Percentiles rank a stretch among this genome's conserved stretches.
Evolutionary conservation across 23 red algal genomes (phyloP).

Genomic region (Rhodosorus marinus): DNA sequence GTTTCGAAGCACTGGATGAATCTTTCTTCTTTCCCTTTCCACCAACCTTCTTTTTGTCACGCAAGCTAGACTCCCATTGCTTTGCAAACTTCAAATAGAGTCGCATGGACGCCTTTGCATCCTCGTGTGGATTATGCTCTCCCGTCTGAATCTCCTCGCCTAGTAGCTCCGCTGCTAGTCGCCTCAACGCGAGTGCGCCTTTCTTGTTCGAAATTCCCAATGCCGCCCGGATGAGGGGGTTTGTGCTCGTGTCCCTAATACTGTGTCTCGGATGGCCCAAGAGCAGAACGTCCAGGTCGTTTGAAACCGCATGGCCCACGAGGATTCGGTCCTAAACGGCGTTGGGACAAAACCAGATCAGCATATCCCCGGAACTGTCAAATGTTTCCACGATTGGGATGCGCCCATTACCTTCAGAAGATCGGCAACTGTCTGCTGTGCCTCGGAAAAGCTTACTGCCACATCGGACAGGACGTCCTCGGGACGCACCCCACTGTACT

Average conservation of each 20-base stretch:
- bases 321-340: slow-evolving; percentile 55
- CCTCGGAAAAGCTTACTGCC: slow-evolving; percentile 29
- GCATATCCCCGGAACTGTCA: too few species aligned
- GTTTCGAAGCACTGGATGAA: background rate
- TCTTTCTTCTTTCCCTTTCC: background rate
- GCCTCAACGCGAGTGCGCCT: slow-evolving; percentile 32
- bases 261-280: slow-evolving; percentile 59
- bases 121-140: slow-evolving; percentile 81
- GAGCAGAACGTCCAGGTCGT: slow-evolving; percentile 65
- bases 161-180: slow-evolving; percentile 45
- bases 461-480: slow-evolving; percentile 25
- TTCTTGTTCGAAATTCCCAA: background rate
- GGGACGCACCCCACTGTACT: slow-evolving; percentile 40
- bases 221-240: background rate
- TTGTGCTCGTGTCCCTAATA: slow-evolving; percentile 55
- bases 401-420: too few species aligned
- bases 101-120: slow-evolving; percentile 59
- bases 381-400: too few species aligned
- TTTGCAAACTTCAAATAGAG: slow-evolving; percentile 66
- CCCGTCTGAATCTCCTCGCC: slow-evolving; percentile 37
- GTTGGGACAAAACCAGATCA: too few species aligned
- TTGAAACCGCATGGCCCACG: slow-evolving; percentile 74
- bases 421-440: slow-evolving; percentile 28
- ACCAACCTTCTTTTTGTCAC: background rate
- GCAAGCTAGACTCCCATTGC: slow-evolving; percentile 39